Evolutionary conservation across 495 filamentous ascomycete species (phyloP).

Genomic region (Sordaria brevicollis): DNA sequence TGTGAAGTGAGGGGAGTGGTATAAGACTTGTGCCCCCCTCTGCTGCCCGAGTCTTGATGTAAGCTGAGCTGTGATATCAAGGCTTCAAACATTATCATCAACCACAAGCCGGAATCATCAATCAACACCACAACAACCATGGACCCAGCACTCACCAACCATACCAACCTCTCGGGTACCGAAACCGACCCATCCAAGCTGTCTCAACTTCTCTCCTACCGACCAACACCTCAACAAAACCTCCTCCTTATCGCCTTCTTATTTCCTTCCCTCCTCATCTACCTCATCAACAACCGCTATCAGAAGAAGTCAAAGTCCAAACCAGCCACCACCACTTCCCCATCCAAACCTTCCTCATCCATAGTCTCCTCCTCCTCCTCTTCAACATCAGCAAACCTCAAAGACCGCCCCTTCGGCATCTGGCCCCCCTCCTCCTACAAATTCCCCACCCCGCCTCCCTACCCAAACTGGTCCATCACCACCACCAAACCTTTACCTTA

Average conservation of each 20-base stretch:
- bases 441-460: conserved; percentile 55
- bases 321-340: neutral
- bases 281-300: neutral
- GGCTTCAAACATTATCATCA: neutral
- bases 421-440: conserved; percentile 65
- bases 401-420: conserved; percentile 27
- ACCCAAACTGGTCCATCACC: conserved; percentile 59
- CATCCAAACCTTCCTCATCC: neutral
- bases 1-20: neutral
- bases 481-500: conserved; percentile 72
- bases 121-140: neutral
- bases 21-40: neutral
- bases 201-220: neutral
- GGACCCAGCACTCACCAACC: neutral
- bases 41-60: neutral
- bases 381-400: too few relatives aligned
- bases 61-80: neutral
- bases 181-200: neutral
- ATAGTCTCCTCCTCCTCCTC: neutral
- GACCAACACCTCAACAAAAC: neutral
- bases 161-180: neutral
- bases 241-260: neutral
- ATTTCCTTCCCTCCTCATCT: neutral
- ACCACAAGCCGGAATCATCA: neutral
- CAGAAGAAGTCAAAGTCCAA: neutral